These are phyloP conservation scores for Leccinum subgranulosum DNA, from an alignment of 768 basidiomycete genomes.

Conservation along the genomic window DNA sequence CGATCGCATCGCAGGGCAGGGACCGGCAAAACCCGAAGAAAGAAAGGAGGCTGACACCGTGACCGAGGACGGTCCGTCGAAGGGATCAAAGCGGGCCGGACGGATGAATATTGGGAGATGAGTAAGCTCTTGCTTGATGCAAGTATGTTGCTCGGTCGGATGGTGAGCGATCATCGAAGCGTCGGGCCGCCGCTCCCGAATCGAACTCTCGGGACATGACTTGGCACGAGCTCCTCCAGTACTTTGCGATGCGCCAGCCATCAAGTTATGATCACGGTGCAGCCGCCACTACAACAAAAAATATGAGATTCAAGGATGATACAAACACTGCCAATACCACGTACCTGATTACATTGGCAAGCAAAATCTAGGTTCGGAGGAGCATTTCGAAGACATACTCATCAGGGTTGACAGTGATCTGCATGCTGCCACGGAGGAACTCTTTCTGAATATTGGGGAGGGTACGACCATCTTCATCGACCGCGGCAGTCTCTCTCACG, in stretches of 20 bases:
- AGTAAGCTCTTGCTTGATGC: too few relatives aligned
- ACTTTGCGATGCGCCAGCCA: background rate
- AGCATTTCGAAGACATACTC: background rate
- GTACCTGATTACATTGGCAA: background rate
- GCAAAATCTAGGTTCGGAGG: background rate
- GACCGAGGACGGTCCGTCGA: too few relatives aligned
- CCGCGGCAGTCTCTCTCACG: too few relatives aligned
- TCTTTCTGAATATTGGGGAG: background rate
- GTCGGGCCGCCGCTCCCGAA: background rate
- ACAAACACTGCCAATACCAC: background rate
- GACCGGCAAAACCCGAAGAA: background rate
- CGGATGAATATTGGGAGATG: too few relatives aligned
- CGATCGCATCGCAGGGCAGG: background rate
- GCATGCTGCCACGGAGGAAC: background rate
- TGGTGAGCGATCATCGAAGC: background rate
- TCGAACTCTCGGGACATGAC: too few relatives aligned
- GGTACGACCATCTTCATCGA: too few relatives aligned
- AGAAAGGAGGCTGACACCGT: too few relatives aligned
- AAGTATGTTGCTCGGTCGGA: too few relatives aligned
- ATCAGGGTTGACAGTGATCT: background rate
- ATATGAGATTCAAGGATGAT: background rate
- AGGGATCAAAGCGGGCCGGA: background rate
- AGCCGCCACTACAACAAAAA: background rate
- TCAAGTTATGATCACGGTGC: background rate
- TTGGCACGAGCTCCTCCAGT: too few relatives aligned